These are phyloP conservation scores for Datura wrightii DNA, from an alignment of 257 asterid species.

Conservation along the genomic window DNA sequence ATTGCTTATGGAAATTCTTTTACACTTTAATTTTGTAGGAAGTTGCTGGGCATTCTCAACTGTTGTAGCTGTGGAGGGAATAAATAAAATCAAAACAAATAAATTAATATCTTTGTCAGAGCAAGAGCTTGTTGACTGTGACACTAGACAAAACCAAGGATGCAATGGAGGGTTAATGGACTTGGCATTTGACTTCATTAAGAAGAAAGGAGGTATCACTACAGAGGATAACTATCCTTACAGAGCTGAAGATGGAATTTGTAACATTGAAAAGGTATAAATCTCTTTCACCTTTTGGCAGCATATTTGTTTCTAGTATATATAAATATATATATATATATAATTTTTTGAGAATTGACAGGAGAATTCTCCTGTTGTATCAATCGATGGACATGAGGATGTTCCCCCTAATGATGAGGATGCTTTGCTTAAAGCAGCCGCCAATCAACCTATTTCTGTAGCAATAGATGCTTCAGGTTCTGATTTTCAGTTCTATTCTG, in stretches of 20 bases:
- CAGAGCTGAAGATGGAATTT: conserved; percentile 60
- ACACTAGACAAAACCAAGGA: conserved; percentile 61
- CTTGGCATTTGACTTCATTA: conserved; percentile 66
- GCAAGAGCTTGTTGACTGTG: conserved; percentile 89
- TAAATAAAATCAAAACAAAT: conserved; percentile 69
- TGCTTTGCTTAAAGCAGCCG: conserved; percentile 72
- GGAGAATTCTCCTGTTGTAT: conserved; percentile 53
- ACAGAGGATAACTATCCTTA: conserved; percentile 77
- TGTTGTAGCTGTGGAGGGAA: conserved; percentile 82
- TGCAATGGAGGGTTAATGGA: conserved; percentile 93
- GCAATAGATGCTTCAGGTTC: conserved; percentile 78
- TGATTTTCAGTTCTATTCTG: conserved; percentile 78
- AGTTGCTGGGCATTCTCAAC: conserved; percentile 98
- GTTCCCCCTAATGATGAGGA: conserved; percentile 69
- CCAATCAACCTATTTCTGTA: conserved; percentile 75
- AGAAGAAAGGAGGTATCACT: conserved; percentile 68
- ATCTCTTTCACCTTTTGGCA: neutral
- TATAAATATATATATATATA: neutral
- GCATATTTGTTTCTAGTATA: neutral
- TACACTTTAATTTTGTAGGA: conserved; percentile 45
- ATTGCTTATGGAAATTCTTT: neutral
- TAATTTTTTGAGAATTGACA: conserved; percentile 29
- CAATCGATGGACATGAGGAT: conserved; percentile 75
- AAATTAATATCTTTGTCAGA: conserved; percentile 70
- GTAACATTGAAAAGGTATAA: conserved; percentile 63